Base-by-base conservation (phyloP, 1,284 basidiomycete genomes). In the Naganishia liquefaciens region DNA sequence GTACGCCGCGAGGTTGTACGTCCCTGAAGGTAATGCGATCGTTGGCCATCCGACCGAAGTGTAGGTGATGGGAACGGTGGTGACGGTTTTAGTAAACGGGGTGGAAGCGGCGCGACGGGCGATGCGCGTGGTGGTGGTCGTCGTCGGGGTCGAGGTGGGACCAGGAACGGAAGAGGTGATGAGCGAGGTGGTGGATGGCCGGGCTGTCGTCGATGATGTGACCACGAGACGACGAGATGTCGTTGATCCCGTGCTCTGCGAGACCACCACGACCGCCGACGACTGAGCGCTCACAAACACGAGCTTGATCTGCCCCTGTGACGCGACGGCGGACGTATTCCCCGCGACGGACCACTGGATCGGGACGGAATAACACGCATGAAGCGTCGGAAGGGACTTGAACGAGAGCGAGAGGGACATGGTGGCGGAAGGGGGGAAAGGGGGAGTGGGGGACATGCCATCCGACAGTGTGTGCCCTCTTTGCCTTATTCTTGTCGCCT, bases 351-450 rank as follows among this genome's bases (percentile, higher is more conserved):
- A 25, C 57, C 57, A 60, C 46, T 50, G 21, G 30, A 60, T 50
- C 30, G 57, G 57, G 2, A 60, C 57, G 15, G 57, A 60, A 19
- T 50, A 37, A 40, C 57, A 60, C 23, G 46, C 46, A 15, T 60
- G 30, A 6, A 50, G 46, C n/a, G 57, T 60, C 33, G 57, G 46
- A 2, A 60, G 33, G 21, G 57, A 46, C 11, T 39, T 46, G 5
- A 60, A 40, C 3, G 57, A 50, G 33, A 60, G 37, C 23, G 57
- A 60, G 37, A 60, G 46, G 3, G 57, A 49, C 57, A 50, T 57
- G 27, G 42, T 23, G 15, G 30, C 33, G 19, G n/a, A n/a, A n/a
- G n/a, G n/a, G n/a, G n/a, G n/a, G n/a, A n/a, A n/a, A n/a, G n/a
- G 6, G 51, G 9, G 11, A 25, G 5, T n/a, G 2, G 3, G 7